Conservation (phyloP, 129 eudicot genomes). For the Kitagawia praeruptora region DNA sequence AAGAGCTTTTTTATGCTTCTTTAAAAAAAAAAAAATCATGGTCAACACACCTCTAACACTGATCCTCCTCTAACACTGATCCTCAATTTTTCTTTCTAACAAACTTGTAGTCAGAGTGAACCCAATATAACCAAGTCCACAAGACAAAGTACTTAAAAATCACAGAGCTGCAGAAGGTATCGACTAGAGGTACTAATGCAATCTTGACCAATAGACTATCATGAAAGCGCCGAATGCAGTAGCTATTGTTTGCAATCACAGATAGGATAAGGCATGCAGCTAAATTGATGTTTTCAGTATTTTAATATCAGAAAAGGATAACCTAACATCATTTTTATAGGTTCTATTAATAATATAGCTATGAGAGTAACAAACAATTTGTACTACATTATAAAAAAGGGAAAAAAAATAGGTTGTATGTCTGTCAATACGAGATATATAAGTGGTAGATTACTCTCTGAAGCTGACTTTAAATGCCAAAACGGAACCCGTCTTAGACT, state of each 20-base stretch:
- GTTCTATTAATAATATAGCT: background rate
- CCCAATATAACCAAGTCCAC: background rate
- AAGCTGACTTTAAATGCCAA: conserved; percentile 91
- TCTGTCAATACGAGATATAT: background rate
- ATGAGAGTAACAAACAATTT: background rate
- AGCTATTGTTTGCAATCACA: background rate
- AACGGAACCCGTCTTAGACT: conserved; percentile 89
- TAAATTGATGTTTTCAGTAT: background rate
- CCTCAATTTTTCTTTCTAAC: background rate
- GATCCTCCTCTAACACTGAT: background rate
- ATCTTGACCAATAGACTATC: background rate
- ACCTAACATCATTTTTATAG: background rate
- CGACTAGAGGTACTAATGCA: too few species aligned
- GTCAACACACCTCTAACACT: background rate
- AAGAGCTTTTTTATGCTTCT: background rate
- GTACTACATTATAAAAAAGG: background rate
- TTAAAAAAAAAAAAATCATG: too few species aligned
- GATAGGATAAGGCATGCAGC: background rate
- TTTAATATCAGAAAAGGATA: background rate
- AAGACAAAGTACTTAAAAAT: background rate
- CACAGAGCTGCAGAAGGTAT: background rate
- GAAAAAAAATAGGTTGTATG: background rate
- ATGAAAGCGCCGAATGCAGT: background rate
- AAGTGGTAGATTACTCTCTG: conserved; percentile 63
- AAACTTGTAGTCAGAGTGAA: background rate